These are phyloP conservation scores for Trichaptum fuscoviolaceum DNA, from an alignment of 768 basidiomycete genomes.

Conservation along the genomic window DNA sequence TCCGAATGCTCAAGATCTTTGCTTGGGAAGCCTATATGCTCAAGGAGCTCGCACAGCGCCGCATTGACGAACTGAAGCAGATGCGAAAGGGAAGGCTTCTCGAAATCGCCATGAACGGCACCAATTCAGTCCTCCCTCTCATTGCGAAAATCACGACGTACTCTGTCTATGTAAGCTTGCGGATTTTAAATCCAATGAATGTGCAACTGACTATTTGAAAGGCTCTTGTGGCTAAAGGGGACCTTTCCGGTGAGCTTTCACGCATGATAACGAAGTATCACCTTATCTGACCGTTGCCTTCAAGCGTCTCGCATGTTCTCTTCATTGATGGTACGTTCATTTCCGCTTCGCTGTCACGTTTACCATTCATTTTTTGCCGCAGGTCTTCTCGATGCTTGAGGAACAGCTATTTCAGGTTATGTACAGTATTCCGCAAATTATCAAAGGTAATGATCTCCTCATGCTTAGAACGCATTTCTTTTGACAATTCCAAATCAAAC, in stretches of 20 bases:
- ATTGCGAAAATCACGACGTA: background rate
- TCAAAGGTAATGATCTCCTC: background rate
- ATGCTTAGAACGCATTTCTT: background rate
- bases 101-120: background rate
- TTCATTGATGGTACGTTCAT: background rate
- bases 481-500: background rate
- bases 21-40: constrained; percentile 51
- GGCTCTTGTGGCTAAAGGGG: background rate
- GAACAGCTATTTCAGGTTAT: background rate
- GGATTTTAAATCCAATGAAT: background rate
- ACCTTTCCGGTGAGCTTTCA: background rate
- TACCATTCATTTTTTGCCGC: background rate
- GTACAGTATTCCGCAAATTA: background rate
- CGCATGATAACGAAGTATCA: background rate
- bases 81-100: background rate
- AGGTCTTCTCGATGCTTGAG: background rate
- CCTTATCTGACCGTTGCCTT: background rate
- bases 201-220: background rate
- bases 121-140: background rate
- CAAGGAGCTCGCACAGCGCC: constrained; percentile 9
- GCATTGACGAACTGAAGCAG: background rate
- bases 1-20: constrained; percentile 70
- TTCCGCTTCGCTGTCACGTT: background rate
- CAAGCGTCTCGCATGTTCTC: background rate
- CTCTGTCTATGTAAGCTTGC: background rate